Percentiles rank a stretch among this genome's conserved stretches.
Evolutionary conservation across 2,329 filamentous ascomycete species (phyloP).

Genomic region (Calycina marina): DNA sequence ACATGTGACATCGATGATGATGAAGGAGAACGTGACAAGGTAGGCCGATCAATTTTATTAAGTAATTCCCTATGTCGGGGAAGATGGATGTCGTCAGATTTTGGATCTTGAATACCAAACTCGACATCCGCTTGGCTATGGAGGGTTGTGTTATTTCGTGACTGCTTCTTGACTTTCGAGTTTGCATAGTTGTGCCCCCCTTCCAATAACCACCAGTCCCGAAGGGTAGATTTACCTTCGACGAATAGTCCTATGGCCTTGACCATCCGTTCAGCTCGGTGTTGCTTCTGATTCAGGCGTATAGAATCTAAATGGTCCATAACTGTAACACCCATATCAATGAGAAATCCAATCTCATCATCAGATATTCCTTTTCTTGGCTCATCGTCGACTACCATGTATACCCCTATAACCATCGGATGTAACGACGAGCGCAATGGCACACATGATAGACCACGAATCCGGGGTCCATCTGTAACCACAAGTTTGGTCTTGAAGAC

Average conservation of each 20-base stretch:
- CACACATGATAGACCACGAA: constrained; percentile 41
- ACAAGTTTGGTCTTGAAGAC: constrained; percentile 24
- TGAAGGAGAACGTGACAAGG: constrained; percentile 4
- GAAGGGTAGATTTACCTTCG: constrained; percentile 30
- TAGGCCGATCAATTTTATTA: constrained; percentile 1
- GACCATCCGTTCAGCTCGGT: constrained; percentile 37
- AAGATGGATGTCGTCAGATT: constrained; percentile 7
- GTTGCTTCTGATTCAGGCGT: constrained; percentile 35
- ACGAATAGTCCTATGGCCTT: constrained; percentile 39
- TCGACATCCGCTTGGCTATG: constrained; percentile 15
- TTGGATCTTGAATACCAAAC: constrained; percentile 19
- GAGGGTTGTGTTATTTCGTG: constrained; percentile 5
- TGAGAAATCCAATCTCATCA: constrained; percentile 36
- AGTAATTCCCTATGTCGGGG: not conserved
- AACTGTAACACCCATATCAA: constrained; percentile 38
- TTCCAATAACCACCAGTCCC: constrained; percentile 19
- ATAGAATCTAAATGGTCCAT: constrained; percentile 47
- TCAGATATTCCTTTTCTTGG: constrained; percentile 34
- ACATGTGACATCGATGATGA: constrained; percentile 2
- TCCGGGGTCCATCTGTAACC: constrained; percentile 22
- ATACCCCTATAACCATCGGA: constrained; percentile 43
- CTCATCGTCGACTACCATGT: constrained; percentile 43
- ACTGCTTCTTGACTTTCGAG: constrained; percentile 7
- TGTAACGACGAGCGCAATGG: constrained; percentile 41
- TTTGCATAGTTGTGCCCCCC: constrained; percentile 14